Percentiles rank a stretch among this genome's conserved stretches.
These are phyloP conservation scores for Pythium volutum DNA, from an alignment of 352 stramenopile genomes.

Conservation along the genomic window DNA sequence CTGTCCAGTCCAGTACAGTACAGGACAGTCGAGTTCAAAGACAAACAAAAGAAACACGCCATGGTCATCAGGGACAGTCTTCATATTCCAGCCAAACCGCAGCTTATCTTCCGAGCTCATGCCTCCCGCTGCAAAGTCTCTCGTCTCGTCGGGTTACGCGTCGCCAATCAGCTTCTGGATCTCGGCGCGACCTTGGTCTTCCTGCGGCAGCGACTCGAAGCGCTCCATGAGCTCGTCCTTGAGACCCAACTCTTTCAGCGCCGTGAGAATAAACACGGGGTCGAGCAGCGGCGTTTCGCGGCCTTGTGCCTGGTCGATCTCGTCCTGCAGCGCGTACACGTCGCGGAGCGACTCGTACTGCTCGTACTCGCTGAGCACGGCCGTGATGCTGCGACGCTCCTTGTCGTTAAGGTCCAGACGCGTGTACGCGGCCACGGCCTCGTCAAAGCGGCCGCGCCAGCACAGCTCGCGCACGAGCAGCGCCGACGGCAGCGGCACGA, in stretches of 20 bases:
- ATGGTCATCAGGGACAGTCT: too few species aligned
- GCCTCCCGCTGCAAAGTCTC: too few species aligned
- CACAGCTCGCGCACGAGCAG: constrained; percentile 49
- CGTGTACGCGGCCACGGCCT: constrained; percentile 52
- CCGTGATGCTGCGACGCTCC: constrained; percentile 31
- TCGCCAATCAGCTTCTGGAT: constrained; percentile 41
- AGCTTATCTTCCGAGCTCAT: too few species aligned
- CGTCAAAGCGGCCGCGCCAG: constrained; percentile 48
- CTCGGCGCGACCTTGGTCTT: constrained; percentile 46
- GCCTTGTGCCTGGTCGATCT: constrained; percentile 13
- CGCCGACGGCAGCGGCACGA: constrained; percentile 27
- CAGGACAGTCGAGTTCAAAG: too few species aligned
- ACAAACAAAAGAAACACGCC: too few species aligned
- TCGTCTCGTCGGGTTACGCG: neutral
- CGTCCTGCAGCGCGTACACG: constrained; percentile 46
- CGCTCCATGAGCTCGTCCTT: constrained; percentile 43
- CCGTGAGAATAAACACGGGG: constrained; percentile 39
- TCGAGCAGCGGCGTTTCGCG: constrained; percentile 33
- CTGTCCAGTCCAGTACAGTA: too few species aligned
- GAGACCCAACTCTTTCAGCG: constrained; percentile 42
- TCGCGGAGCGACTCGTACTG: constrained; percentile 47
- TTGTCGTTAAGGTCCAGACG: constrained; percentile 33
- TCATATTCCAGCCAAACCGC: too few species aligned
- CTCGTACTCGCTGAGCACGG: constrained; percentile 46
- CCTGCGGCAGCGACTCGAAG: constrained; percentile 42